Evolutionary conservation across 257 asterid genomes (phyloP).

Genomic region (Penstemon eatonii): DNA sequence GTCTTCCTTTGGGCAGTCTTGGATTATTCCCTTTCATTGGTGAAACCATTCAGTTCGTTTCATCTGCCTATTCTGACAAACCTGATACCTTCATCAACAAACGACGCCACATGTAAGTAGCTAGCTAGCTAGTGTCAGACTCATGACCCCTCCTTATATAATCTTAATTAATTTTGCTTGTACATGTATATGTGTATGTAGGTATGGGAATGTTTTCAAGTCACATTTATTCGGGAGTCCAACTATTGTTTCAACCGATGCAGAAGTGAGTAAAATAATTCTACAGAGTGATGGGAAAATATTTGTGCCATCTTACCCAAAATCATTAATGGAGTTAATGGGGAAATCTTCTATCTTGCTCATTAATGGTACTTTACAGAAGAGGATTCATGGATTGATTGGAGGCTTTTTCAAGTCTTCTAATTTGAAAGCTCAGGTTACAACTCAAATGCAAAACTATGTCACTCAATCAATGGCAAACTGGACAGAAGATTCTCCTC

Average conservation of each 20-base stretch:
- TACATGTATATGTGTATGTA: too few relatives aligned
- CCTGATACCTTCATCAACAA: conserved; percentile 73
- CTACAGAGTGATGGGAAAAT: conserved; percentile 79
- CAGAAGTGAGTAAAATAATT: conserved; percentile 73
- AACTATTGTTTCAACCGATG: conserved; percentile 81
- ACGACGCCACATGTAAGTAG: conserved; percentile 62
- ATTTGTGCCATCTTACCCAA: conserved; percentile 84
- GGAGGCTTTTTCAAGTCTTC: conserved; percentile 75
- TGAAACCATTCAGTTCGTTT: conserved; percentile 80
- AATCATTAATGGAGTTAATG: conserved; percentile 78
- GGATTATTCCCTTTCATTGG: conserved; percentile 84
- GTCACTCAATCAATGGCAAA: conserved; percentile 56
- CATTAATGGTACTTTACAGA: conserved; percentile 72
- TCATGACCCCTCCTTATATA: too few relatives aligned
- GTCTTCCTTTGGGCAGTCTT: conserved; percentile 65
- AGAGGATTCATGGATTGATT: conserved; percentile 80
- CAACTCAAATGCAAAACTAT: conserved; percentile 68
- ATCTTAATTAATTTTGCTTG: too few relatives aligned
- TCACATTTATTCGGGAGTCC: conserved; percentile 88
- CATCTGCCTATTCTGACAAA: conserved; percentile 69
- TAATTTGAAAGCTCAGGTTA: conserved; percentile 60
- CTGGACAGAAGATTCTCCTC: conserved; percentile 62
- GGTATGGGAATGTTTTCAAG: conserved; percentile 90
- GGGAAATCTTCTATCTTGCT: conserved; percentile 78
- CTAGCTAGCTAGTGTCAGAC: too few relatives aligned